phyloP scores from a whole-genome alignment of 2,329 filamentous ascomycete genomes.

The Apiospora rasikravindrae region DNA sequence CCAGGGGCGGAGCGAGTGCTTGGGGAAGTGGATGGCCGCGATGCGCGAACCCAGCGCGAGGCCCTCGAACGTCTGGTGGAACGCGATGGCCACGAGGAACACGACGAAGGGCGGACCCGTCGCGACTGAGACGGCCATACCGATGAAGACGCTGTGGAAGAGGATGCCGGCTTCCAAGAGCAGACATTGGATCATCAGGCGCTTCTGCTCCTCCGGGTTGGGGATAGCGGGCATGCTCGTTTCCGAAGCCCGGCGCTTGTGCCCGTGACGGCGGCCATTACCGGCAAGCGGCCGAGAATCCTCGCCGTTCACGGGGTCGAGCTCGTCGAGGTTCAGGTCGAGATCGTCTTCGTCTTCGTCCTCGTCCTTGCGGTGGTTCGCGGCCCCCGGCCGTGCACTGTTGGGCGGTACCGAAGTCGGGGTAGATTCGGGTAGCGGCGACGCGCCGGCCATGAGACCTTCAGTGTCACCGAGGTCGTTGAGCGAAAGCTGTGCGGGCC shows the following conservation, averaged over 20 bases:
- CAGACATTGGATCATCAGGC: conserved; percentile 76
- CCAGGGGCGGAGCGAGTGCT: conserved; percentile 77
- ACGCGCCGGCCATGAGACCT: conserved; percentile 63
- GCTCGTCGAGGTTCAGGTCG: conserved; percentile 66
- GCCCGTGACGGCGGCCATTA: conserved; percentile 25
- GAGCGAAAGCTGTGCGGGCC: conserved; percentile 56
- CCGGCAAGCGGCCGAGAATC: conserved; percentile 37
- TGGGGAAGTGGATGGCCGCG: conserved; percentile 79
- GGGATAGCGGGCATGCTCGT: conserved; percentile 36
- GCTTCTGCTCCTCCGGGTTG: conserved; percentile 64
- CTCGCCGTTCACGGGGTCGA: conserved; percentile 50
- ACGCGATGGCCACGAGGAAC: conserved; percentile 79
- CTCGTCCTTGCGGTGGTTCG: conserved; percentile 39
- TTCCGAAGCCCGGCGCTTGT: conserved; percentile 31
- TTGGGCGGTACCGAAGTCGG: conserved; percentile 40
- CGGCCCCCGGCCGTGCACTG: conserved; percentile 26
- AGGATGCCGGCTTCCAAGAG: conserved; percentile 83
- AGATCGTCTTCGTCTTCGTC: conserved; percentile 59
- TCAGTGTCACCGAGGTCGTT: conserved; percentile 57
- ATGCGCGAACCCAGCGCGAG: conserved; percentile 86
- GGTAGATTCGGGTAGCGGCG: conserved; percentile 62
- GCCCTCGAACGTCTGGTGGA: conserved; percentile 89
- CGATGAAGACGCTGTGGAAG: conserved; percentile 86
- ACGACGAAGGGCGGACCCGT: conserved; percentile 81
- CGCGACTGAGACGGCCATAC: conserved; percentile 83